Evolutionary conservation across 495 filamentous ascomycete species (phyloP).

Genomic region (Hypomontagnella submonticulosa): DNA sequence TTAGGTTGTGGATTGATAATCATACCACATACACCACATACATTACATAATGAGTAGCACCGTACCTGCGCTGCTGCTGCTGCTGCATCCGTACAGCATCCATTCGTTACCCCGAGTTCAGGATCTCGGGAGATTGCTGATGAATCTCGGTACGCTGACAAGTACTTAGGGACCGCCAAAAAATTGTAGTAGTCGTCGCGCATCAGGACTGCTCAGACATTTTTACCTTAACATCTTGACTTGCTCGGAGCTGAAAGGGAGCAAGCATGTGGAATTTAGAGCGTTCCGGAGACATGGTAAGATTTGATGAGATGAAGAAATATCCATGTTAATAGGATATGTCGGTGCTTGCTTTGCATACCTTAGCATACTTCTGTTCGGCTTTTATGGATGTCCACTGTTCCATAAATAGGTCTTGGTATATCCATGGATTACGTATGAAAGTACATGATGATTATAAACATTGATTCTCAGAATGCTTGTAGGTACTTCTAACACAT

Average conservation of each 20-base stretch:
- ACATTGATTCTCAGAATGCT: constrained; percentile 1
- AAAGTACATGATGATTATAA: not conserved
- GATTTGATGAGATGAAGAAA: constrained; percentile 35
- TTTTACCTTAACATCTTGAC: constrained; percentile 4
- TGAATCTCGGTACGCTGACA: constrained; percentile 24
- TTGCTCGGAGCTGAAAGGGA: constrained; percentile 20
- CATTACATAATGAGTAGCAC: no score
- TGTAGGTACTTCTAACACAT: not conserved
- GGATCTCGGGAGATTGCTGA: constrained; percentile 28
- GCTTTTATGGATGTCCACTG: constrained; percentile 4
- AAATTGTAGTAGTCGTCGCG: constrained; percentile 8
- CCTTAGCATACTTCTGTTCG: not conserved
- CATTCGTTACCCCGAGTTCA: not conserved
- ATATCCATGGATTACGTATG: no score
- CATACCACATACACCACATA: not conserved
- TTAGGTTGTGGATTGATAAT: not conserved
- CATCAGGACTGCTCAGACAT: constrained; percentile 18
- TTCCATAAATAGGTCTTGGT: constrained; percentile 8
- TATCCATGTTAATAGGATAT: constrained; percentile 26
- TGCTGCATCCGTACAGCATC: no score
- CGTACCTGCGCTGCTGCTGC: no score
- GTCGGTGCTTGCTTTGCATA: constrained; percentile 10
- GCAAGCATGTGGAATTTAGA: constrained; percentile 26
- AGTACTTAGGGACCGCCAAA: constrained; percentile 20
- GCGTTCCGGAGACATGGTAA: constrained; percentile 42